A percentile compares a stretch with the other conserved stretches of the same genome.
phyloP scores from a whole-genome alignment of 148 eudicot genomes.

The Cornus florida region DNA sequence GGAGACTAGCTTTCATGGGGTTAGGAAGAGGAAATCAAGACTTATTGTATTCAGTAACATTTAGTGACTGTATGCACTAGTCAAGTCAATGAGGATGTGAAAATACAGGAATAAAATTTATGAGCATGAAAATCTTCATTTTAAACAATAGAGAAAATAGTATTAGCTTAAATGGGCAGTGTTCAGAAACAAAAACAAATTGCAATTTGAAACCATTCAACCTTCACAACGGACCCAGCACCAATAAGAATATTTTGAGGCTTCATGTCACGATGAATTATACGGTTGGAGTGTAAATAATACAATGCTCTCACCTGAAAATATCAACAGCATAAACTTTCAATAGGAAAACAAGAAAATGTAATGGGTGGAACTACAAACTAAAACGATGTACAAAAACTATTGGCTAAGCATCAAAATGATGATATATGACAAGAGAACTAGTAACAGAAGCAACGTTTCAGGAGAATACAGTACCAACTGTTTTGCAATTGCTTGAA shows the following conservation, averaged over 20 bases:
- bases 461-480: slow-evolving; percentile 53
- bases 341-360: neutral
- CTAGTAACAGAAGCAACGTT: neutral
- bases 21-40: neutral
- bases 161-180: neutral
- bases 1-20: neutral
- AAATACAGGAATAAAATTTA: neutral
- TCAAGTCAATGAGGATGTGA: neutral
- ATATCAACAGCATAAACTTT: slow-evolving; percentile 3
- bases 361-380: neutral
- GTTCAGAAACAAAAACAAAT: neutral
- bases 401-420: neutral
- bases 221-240: slow-evolving; percentile 92
- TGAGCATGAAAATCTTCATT: neutral
- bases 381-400: neutral
- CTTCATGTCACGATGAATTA: slow-evolving; percentile 98
- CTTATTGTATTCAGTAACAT: neutral
- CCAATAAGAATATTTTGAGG: slow-evolving; percentile 98
- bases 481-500: slow-evolving; percentile 96
- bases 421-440: neutral
- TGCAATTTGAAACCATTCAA: slow-evolving; percentile 17
- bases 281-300: slow-evolving; percentile 93
- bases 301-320: slow-evolving; percentile 88
- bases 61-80: neutral
- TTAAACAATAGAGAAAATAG: neutral